Evolutionary conservation across 495 filamentous ascomycete species (phyloP).

Genomic region (Lichenothelia convexa): DNA sequence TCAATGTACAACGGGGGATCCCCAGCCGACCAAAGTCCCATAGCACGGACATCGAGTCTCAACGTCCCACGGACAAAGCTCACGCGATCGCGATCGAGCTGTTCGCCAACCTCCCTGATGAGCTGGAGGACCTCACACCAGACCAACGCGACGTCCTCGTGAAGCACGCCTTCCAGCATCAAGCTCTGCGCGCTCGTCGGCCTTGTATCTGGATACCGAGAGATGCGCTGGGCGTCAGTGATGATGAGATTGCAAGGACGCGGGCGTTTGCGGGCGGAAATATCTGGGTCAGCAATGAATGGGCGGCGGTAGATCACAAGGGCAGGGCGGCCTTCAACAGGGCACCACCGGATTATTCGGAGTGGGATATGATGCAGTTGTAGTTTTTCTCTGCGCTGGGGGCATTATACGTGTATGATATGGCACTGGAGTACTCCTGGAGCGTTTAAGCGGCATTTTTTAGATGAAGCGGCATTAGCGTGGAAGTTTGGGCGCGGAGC

Average conservation of each 20-base stretch:
- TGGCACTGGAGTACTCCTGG: no score
- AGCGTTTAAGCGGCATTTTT: no score
- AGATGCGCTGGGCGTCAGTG: constrained; percentile 76
- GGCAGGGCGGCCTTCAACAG: constrained; percentile 70
- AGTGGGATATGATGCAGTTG: constrained; percentile 74
- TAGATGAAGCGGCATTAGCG: no score
- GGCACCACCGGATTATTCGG: constrained; percentile 82
- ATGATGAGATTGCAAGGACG: constrained; percentile 75
- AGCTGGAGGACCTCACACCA: constrained; percentile 85
- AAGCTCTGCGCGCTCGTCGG: constrained; percentile 64
- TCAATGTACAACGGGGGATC: neutral
- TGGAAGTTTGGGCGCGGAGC: no score
- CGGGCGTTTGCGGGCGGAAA: constrained; percentile 34
- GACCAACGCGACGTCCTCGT: constrained; percentile 79
- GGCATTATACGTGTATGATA: no score
- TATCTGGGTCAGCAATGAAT: constrained; percentile 87
- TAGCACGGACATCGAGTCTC: constrained; percentile 41
- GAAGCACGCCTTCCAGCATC: constrained; percentile 77
- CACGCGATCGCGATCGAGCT: constrained; percentile 52
- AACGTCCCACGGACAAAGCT: no score
- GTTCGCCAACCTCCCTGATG: constrained; percentile 72
- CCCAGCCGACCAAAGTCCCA: neutral
- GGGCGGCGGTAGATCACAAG: constrained; percentile 69
- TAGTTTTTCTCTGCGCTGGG: no score
- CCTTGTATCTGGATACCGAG: constrained; percentile 90